Conservation (phyloP, 257 asterid species). For the Salvia rosmarinus region DNA sequence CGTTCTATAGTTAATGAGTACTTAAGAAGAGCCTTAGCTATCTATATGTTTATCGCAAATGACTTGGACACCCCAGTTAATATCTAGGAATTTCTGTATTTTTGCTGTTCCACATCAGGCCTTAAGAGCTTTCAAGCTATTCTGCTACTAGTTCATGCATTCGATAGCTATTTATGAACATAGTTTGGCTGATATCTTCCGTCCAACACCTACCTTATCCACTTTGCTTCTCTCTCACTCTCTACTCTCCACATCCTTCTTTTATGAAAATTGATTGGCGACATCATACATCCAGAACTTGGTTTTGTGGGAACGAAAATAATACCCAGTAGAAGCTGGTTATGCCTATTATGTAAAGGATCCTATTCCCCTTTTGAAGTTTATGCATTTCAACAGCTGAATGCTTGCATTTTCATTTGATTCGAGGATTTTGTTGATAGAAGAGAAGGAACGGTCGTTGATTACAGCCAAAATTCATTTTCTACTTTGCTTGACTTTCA, state of each 20-base stretch:
- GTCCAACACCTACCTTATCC: background rate
- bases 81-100: background rate
- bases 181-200: background rate
- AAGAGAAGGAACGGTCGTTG: background rate
- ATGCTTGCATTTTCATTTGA: background rate
- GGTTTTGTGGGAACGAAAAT: background rate
- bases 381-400: background rate
- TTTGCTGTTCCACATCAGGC: background rate
- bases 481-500: background rate
- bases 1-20: background rate
- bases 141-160: background rate
- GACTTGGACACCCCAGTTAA: background rate
- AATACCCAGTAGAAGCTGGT: slow-evolving; percentile 7
- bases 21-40: background rate
- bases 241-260: background rate
- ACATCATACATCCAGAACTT: background rate
- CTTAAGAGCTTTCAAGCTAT: background rate
- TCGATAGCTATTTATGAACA: background rate
- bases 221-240: background rate
- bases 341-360: background rate
- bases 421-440: slow-evolving; percentile 17
- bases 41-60: background rate
- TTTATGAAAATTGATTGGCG: background rate
- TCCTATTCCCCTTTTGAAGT: background rate
- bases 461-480: background rate